phyloP scores from a whole-genome alignment of 495 filamentous ascomycete species.

The Aspergillus taichungensis region DNA sequence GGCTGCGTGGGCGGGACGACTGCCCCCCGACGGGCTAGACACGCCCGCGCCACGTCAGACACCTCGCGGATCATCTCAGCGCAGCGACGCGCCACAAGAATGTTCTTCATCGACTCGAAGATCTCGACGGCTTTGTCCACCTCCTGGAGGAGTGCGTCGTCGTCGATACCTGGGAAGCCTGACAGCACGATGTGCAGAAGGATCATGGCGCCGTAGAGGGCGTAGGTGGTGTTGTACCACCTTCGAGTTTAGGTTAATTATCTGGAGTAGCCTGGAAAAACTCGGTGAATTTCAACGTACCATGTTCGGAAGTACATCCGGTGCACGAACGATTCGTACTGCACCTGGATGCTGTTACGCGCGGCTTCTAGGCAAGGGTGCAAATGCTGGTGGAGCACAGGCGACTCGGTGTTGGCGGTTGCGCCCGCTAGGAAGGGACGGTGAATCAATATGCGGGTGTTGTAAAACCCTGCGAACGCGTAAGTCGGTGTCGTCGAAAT shows the following conservation, averaged over 20 bases:
- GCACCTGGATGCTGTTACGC: conserved; percentile 18
- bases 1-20: background rate
- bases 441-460: conserved; percentile 19
- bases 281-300: conserved; percentile 1
- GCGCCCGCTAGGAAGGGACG: conserved; percentile 17
- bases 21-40: conserved; percentile 7
- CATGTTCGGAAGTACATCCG: conserved; percentile 22
- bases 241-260: conserved; percentile 3
- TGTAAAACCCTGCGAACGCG: conserved; percentile 16
- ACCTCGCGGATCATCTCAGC: conserved; percentile 20
- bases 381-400: conserved; percentile 8
- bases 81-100: conserved; percentile 19
- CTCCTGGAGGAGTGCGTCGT: conserved; percentile 12
- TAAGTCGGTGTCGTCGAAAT: background rate
- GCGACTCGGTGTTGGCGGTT: conserved; percentile 6
- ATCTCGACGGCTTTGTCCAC: conserved; percentile 21
- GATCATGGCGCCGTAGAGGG: conserved; percentile 21
- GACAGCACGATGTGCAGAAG: conserved; percentile 15
- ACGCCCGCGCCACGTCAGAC: conserved; percentile 14
- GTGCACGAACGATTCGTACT: conserved; percentile 22
- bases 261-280: background rate
- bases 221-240: conserved; percentile 26
- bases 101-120: conserved; percentile 20
- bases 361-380: conserved; percentile 16
- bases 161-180: conserved; percentile 12